These are phyloP conservation scores for Penicillium sp. DNA, from an alignment of 2,329 filamentous ascomycete genomes.

Conservation along the genomic window DNA sequence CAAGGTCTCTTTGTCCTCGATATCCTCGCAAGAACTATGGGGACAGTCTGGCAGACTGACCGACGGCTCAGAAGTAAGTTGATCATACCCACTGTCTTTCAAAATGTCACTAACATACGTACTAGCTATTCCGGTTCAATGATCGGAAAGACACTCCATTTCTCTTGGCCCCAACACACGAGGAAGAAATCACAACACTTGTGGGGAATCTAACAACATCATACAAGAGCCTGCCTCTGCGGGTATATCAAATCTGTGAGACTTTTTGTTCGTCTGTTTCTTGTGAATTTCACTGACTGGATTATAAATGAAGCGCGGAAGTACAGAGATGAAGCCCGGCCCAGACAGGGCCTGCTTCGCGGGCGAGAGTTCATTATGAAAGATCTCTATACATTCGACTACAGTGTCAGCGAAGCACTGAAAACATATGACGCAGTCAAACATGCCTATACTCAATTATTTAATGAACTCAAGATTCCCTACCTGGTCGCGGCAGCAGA, in stretches of 20 bases:
- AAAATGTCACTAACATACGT: slow-evolving; percentile 21
- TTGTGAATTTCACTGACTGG: neutral
- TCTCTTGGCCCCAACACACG: slow-evolving; percentile 87
- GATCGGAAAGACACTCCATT: slow-evolving; percentile 75
- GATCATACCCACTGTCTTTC: slow-evolving; percentile 1
- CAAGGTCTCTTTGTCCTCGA: slow-evolving; percentile 23
- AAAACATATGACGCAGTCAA: slow-evolving; percentile 76
- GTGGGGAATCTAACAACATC: slow-evolving; percentile 73
- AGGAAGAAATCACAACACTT: slow-evolving; percentile 89
- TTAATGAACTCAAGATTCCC: slow-evolving; percentile 78
- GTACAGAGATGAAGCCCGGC: slow-evolving; percentile 88
- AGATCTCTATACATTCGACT: slow-evolving; percentile 94
- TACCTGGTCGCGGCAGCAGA: slow-evolving; percentile 84
- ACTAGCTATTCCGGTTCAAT: slow-evolving; percentile 71
- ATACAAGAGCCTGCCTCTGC: slow-evolving; percentile 80
- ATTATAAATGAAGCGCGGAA: slow-evolving; percentile 65
- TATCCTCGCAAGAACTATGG: slow-evolving; percentile 81
- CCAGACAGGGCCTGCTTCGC: slow-evolving; percentile 81
- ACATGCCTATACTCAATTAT: slow-evolving; percentile 70
- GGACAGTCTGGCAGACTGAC: slow-evolving; percentile 76
- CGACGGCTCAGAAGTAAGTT: slow-evolving; percentile 67
- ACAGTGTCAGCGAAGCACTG: slow-evolving; percentile 65
- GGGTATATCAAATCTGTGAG: slow-evolving; percentile 85
- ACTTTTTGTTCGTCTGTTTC: no score
- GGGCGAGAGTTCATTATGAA: slow-evolving; percentile 97